Conservation (phyloP, 2,329 filamentous ascomycete genomes). For the Penicillium sp. region DNA sequence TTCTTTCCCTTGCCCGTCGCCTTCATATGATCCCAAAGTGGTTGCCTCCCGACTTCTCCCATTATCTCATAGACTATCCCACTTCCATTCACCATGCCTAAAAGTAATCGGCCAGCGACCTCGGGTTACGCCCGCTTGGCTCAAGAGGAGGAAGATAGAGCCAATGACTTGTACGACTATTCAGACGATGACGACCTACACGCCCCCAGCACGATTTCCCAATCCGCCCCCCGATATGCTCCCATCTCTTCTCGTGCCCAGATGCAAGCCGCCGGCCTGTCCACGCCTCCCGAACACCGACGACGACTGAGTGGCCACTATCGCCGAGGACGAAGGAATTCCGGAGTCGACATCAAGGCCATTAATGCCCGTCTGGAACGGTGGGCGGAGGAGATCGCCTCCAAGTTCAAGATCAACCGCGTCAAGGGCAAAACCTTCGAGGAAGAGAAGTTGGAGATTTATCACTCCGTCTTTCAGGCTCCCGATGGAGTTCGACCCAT, state of each 20-base stretch:
- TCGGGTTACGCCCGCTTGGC: constrained; percentile 79
- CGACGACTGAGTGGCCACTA: constrained; percentile 43
- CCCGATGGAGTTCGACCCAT: constrained; percentile 77
- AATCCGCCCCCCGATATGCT: constrained; percentile 53
- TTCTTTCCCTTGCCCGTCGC: background rate
- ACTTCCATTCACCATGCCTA: constrained; percentile 51
- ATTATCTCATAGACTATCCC: constrained; percentile 7
- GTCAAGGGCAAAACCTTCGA: constrained; percentile 65
- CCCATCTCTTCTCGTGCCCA: constrained; percentile 48
- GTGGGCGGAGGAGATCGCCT: constrained; percentile 96
- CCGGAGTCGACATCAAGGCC: constrained; percentile 92
- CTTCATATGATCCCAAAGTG: too few species aligned
- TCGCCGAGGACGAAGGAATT: constrained; percentile 60
- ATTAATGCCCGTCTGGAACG: constrained; percentile 91
- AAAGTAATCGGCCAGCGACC: constrained; percentile 59
- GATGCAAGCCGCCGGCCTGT: constrained; percentile 38
- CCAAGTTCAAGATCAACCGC: constrained; percentile 82
- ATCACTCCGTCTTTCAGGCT: constrained; percentile 91
- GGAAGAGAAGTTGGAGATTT: constrained; percentile 84
- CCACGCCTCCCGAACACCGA: constrained; percentile 34
- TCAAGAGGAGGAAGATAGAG: constrained; percentile 59
- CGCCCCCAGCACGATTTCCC: constrained; percentile 48
- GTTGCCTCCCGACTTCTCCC: too few species aligned
- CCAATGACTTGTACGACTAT: constrained; percentile 51
- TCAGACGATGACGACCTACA: constrained; percentile 57